Evolutionary conservation across 2,329 filamentous ascomycete genomes (phyloP).

Genomic region (Elsinoe necatrix): DNA sequence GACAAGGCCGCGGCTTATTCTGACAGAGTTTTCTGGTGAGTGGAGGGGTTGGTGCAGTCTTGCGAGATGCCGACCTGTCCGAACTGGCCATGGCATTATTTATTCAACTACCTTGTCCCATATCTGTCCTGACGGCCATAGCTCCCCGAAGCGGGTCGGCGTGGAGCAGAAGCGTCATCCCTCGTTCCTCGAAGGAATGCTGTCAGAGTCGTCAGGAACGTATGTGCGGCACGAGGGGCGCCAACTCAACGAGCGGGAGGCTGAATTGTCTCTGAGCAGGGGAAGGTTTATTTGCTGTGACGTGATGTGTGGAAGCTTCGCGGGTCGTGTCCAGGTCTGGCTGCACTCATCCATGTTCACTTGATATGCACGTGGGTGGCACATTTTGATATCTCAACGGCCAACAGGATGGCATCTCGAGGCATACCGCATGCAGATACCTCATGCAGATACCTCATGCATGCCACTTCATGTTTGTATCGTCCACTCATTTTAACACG

Average conservation of each 20-base stretch:
- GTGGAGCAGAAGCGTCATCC: neutral
- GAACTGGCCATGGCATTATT: neutral
- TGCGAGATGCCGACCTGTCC: neutral
- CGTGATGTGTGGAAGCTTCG: neutral
- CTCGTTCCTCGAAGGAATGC: neutral
- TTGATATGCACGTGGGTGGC: conserved; percentile 11
- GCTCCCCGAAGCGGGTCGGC: neutral
- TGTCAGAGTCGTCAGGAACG: neutral
- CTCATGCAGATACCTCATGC: too few species aligned
- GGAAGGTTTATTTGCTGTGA: neutral
- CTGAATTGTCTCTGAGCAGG: conserved; percentile 10
- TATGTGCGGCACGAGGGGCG: neutral
- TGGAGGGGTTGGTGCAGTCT: neutral
- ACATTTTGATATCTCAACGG: neutral
- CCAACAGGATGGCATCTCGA: neutral
- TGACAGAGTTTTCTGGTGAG: neutral
- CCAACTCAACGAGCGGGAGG: neutral
- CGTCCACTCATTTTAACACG: too few species aligned
- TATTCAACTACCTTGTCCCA: neutral
- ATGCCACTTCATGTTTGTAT: too few species aligned
- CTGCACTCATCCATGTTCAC: neutral
- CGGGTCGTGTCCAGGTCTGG: neutral
- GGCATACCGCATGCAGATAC: too few species aligned
- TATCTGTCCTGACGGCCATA: neutral
- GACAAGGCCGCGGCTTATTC: conserved; percentile 6